phyloP scores from a whole-genome alignment of 2,329 filamentous ascomycete species.

The Shiraia bambusicola region DNA sequence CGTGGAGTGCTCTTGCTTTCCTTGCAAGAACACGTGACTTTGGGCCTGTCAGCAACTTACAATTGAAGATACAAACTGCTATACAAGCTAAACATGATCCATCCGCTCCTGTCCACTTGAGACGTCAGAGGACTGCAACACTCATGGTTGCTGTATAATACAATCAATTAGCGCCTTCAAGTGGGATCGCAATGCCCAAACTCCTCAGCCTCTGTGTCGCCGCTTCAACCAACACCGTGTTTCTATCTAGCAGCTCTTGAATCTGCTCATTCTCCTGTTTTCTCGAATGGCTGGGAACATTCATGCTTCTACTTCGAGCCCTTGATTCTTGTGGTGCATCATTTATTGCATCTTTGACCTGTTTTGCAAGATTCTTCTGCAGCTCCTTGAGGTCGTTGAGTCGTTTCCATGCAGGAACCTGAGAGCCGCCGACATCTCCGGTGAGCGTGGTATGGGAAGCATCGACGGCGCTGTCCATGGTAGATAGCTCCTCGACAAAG shows the following conservation, averaged over 20 bases:
- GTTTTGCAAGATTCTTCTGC: slow-evolving; percentile 52
- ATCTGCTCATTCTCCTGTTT: slow-evolving; percentile 40
- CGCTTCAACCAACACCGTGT: slow-evolving; percentile 37
- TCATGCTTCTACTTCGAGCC: slow-evolving; percentile 16
- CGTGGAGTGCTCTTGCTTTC: no score
- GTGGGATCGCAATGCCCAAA: slow-evolving; percentile 30
- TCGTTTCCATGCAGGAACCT: slow-evolving; percentile 52
- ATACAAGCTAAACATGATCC: no score
- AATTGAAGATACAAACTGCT: no score
- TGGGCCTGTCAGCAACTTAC: no score
- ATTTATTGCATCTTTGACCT: slow-evolving; percentile 24
- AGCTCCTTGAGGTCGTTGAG: slow-evolving; percentile 59
- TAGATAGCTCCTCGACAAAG: slow-evolving; percentile 59
- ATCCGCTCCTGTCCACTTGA: no score
- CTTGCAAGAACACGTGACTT: no score
- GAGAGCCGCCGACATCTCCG: slow-evolving; percentile 34
- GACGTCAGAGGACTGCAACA: no score
- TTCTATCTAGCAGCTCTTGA: slow-evolving; percentile 35
- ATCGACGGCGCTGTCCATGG: slow-evolving; percentile 45
- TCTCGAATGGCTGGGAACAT: slow-evolving; percentile 37
- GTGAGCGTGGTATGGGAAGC: slow-evolving; percentile 28
- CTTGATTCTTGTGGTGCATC: slow-evolving; percentile 17
- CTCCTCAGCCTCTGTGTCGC: slow-evolving; percentile 31
- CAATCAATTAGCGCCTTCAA: slow-evolving; percentile 2
- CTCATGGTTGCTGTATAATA: background rate